Evolutionary conservation across 495 filamentous ascomycete species (phyloP).

Genomic region (Pseudomonodictys pantanalensis): DNA sequence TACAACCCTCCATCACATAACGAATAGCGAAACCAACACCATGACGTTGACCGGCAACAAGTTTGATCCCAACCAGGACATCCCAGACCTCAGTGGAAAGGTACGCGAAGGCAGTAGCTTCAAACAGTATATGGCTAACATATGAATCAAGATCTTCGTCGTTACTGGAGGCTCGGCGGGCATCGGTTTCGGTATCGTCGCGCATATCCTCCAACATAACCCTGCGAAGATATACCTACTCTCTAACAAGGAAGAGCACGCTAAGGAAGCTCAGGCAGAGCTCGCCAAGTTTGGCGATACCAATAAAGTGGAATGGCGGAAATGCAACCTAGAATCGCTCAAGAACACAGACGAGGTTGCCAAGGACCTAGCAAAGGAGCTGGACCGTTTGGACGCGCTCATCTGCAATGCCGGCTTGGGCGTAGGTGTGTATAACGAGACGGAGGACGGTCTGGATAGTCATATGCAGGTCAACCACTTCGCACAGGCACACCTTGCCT

Average conservation of each 20-base stretch:
- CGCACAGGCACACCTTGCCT: constrained; percentile 37
- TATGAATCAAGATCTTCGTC: constrained; percentile 26
- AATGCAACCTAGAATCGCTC: constrained; percentile 37
- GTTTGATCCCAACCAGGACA: constrained; percentile 48
- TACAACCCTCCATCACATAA: no score
- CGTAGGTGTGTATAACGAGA: constrained; percentile 39
- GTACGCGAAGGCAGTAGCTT: constrained; percentile 7
- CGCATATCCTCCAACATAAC: constrained; percentile 54
- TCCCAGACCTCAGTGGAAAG: constrained; percentile 46
- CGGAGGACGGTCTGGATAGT: constrained; percentile 38
- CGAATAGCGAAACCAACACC: not conserved
- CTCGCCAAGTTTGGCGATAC: constrained; percentile 36
- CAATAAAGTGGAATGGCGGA: constrained; percentile 28
- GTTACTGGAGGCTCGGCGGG: constrained; percentile 42
- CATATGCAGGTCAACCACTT: constrained; percentile 43
- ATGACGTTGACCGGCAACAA: constrained; percentile 35
- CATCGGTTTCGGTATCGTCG: constrained; percentile 51
- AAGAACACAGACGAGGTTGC: constrained; percentile 33
- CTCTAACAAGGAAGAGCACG: constrained; percentile 42
- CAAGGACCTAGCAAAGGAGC: constrained; percentile 27
- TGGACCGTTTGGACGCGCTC: constrained; percentile 34
- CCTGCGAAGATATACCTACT: constrained; percentile 48
- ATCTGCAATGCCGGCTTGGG: constrained; percentile 40
- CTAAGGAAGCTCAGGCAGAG: constrained; percentile 30
- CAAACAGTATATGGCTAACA: not conserved